Percentiles rank a stretch among this genome's conserved stretches.
These are phyloP conservation scores for Pleurozium schreberi DNA, from an alignment of 225 moss, liverwort and hornwort species.

Conservation along the genomic window DNA sequence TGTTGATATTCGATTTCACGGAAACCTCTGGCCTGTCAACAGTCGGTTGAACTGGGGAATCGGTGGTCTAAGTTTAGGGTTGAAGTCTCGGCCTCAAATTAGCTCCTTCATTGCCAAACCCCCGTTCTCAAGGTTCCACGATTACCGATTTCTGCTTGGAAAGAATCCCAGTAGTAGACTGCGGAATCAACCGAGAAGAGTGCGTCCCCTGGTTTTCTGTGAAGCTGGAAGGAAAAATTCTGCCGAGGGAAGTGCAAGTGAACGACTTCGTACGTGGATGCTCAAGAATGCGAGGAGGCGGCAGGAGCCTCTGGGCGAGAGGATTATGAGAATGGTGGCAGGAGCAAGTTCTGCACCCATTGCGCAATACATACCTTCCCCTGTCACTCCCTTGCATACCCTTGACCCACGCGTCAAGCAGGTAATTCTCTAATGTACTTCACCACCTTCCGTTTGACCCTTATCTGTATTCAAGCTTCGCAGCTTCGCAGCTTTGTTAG, in stretches of 20 bases:
- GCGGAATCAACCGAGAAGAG: neutral
- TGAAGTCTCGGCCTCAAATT: slow-evolving; percentile 1
- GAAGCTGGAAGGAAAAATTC: slow-evolving; percentile 4
- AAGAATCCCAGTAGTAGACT: neutral
- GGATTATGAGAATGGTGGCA: slow-evolving; percentile 84
- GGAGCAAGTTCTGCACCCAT: slow-evolving; percentile 80
- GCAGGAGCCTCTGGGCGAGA: slow-evolving; percentile 70
- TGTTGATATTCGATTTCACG: neutral
- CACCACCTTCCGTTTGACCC: neutral
- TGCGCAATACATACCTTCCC: slow-evolving; percentile 80
- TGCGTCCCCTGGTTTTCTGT: neutral
- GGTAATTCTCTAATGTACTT: slow-evolving; percentile 14
- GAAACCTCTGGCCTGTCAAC: neutral
- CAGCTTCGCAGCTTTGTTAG: neutral
- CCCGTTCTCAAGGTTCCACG: neutral
- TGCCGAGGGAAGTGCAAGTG: neutral
- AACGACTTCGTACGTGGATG: slow-evolving; percentile 33
- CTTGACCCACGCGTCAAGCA: slow-evolving; percentile 99
- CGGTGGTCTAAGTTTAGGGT: neutral
- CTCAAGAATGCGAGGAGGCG: slow-evolving; percentile 30
- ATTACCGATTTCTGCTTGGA: neutral
- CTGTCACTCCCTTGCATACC: slow-evolving; percentile 66
- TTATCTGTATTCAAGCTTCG: neutral
- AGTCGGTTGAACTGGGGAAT: neutral
- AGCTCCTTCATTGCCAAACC: neutral